phyloP scores from a whole-genome alignment of 768 basidiomycete species.

The Leccinum incarnatum region DNA sequence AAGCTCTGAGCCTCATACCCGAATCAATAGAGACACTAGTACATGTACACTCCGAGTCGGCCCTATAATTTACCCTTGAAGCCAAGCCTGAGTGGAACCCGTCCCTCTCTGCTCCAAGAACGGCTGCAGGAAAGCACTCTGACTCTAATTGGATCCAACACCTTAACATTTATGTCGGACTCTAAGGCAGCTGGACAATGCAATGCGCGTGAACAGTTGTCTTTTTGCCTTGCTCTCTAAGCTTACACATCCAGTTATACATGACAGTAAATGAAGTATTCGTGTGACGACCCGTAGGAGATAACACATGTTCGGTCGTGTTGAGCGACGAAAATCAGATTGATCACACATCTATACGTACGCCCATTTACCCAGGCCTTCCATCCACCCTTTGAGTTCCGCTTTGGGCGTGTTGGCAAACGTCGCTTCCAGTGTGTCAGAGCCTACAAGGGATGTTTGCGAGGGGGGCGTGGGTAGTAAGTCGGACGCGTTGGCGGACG shows the following conservation, averaged over 20 bases:
- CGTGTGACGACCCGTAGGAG: not conserved
- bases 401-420: slow-evolving; percentile 28
- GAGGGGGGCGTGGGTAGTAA: slow-evolving; percentile 29
- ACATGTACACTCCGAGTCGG: no score
- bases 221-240: not conserved
- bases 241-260: no score
- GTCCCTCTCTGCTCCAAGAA: no score
- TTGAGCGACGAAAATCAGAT: not conserved
- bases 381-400: slow-evolving; percentile 37
- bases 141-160: no score
- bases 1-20: no score
- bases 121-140: no score
- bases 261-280: no score
- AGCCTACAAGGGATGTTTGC: not conserved
- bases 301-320: not conserved
- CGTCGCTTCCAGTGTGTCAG: slow-evolving; percentile 14
- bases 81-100: no score
- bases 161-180: no score
- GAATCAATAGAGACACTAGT: no score
- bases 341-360: slow-evolving; percentile 30
- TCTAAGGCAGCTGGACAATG: no score
- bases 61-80: no score
- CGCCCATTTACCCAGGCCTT: slow-evolving; percentile 37
- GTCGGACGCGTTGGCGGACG: slow-evolving; percentile 30
- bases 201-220: not conserved